A percentile compares a stretch with the other conserved stretches of the same genome.
phyloP scores from a whole-genome alignment of 73 alveolate genomes.

The Stentor coeruleus region DNA sequence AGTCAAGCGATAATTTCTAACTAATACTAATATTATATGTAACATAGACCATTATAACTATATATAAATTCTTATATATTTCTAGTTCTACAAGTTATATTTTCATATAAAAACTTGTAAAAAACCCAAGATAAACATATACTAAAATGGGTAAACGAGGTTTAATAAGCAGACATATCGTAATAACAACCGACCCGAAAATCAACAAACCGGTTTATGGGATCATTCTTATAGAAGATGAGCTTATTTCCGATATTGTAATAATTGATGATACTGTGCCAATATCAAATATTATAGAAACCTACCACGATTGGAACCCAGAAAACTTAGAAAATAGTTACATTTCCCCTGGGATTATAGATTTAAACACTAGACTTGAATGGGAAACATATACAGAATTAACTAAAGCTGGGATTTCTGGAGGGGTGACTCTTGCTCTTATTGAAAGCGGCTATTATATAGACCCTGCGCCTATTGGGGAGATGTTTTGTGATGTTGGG shows the following conservation, averaged over 20 bases:
- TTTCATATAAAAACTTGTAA: too few relatives aligned
- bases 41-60: too few relatives aligned
- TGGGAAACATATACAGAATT: neutral
- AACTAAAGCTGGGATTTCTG: neutral
- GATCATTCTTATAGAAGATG: neutral
- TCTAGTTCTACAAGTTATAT: too few relatives aligned
- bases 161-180: neutral
- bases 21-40: too few relatives aligned
- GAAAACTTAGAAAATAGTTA: neutral
- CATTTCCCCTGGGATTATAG: slow-evolving; percentile 16
- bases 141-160: neutral
- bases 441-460: neutral
- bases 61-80: too few relatives aligned
- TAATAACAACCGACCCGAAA: neutral
- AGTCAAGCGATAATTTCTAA: too few relatives aligned
- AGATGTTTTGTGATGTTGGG: neutral
- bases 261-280: neutral
- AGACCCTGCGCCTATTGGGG: neutral
- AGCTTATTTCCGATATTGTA: neutral
- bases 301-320: neutral
- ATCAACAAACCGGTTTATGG: slow-evolving; percentile 12
- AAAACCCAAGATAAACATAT: too few relatives aligned
- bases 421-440: neutral
- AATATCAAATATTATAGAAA: neutral
- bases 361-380: neutral